phyloP scores from a whole-genome alignment of 2,329 filamentous ascomycete genomes.

The Aspergillus pseudotamarii region DNA sequence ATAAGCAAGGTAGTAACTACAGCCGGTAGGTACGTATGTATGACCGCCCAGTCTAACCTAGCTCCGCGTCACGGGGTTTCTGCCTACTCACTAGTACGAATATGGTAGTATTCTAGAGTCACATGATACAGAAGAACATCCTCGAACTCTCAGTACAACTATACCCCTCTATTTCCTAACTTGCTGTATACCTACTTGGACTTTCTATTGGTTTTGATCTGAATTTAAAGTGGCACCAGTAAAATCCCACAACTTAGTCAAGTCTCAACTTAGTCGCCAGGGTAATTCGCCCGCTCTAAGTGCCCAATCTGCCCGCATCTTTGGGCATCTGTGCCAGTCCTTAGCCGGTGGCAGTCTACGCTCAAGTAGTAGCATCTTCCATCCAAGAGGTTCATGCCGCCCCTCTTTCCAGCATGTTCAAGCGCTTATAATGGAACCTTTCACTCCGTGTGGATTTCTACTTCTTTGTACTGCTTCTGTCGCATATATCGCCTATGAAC shows the following conservation, averaged over 20 bases:
- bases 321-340: constrained; percentile 3
- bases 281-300: not conserved
- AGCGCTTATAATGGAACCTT: not conserved
- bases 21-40: not conserved
- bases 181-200: not conserved
- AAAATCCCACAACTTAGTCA: not conserved
- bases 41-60: not conserved
- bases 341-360: not conserved
- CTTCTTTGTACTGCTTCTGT: not conserved
- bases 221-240: not conserved
- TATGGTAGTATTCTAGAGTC: not conserved
- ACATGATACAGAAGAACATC: not conserved
- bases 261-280: not conserved
- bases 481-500: not conserved
- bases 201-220: not conserved
- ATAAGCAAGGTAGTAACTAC: not conserved
- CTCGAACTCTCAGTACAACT: not conserved
- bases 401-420: not conserved
- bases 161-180: not conserved
- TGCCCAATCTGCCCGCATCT: constrained; percentile 6
- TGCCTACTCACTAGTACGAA: constrained; percentile 14
- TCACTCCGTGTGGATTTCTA: not conserved
- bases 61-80: constrained; percentile 38
- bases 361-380: not conserved
- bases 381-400: not conserved